phyloP scores from a whole-genome alignment of 768 basidiomycete genomes.

The Asterophora lycoperdoides region DNA sequence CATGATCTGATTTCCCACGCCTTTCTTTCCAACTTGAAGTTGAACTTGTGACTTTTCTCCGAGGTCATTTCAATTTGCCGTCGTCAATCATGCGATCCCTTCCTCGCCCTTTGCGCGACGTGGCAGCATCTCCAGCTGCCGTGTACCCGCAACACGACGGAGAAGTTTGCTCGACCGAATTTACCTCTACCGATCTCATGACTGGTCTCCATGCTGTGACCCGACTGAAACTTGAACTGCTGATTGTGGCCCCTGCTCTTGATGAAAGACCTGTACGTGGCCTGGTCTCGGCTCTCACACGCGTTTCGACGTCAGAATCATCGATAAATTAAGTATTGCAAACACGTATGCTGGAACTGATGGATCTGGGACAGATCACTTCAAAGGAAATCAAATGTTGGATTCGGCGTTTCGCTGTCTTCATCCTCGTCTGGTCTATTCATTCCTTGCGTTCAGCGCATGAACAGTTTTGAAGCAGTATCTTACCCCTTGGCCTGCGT shows the following conservation, averaged over 20 bases:
- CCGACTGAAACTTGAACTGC: no score
- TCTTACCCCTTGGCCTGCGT: not conserved
- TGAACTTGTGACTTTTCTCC: not conserved
- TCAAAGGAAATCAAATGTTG: not conserved
- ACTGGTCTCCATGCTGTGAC: no score
- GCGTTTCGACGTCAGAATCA: no score
- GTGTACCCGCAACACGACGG: not conserved
- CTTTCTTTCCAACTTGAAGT: not conserved
- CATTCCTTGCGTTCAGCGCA: not conserved
- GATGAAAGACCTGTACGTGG: no score
- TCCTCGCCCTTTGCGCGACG: not conserved
- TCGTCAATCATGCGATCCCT: not conserved
- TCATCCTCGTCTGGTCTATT: not conserved
- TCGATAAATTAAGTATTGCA: no score
- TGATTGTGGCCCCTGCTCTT: no score
- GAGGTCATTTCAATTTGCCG: constrained; percentile 1
- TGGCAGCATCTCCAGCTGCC: not conserved
- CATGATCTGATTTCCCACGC: constrained; percentile 20
- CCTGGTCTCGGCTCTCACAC: no score
- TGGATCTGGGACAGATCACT: not conserved
- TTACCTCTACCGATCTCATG: no score
- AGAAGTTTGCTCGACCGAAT: not conserved
- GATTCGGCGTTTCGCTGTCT: not conserved
- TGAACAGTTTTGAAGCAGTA: not conserved
- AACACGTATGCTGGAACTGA: no score